phyloP scores from a whole-genome alignment of 202 grass and related monocot genomes.

The Digitaria exilis region DNA sequence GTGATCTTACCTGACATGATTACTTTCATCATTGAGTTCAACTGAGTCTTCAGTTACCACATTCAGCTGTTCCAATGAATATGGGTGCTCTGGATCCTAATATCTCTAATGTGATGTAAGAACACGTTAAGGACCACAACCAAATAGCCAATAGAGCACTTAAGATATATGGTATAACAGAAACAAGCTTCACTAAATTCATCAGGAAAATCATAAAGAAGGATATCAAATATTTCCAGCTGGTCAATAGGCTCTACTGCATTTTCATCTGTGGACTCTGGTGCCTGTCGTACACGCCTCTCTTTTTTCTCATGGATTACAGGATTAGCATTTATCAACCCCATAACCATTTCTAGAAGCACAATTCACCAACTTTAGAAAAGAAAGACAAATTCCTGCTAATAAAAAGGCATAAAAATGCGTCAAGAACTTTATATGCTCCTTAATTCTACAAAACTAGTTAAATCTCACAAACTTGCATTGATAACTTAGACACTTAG shows the following conservation, averaged over 20 bases:
- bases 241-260: slow-evolving; percentile 75
- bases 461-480: too few species aligned
- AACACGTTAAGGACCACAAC: slow-evolving; percentile 70
- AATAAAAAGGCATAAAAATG: not conserved
- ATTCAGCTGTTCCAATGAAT: slow-evolving; percentile 93
- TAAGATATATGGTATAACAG: slow-evolving; percentile 10
- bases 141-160: not conserved
- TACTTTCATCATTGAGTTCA: slow-evolving; percentile 71
- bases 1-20: slow-evolving; percentile 65
- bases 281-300: slow-evolving; percentile 46
- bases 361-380: not conserved
- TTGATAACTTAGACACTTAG: too few species aligned
- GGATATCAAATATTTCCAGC: slow-evolving; percentile 97
- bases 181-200: not conserved
- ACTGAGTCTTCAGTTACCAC: slow-evolving; percentile 82
- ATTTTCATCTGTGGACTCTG: slow-evolving; percentile 64
- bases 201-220: slow-evolving; percentile 29
- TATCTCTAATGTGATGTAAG: slow-evolving; percentile 98
- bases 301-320: slow-evolving; percentile 80
- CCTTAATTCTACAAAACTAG: not conserved
- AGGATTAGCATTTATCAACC: slow-evolving; percentile 91
- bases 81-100: slow-evolving; percentile 95
- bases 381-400: slow-evolving; percentile 26
- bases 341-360: slow-evolving; percentile 55
- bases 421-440: not conserved